Evolutionary conservation across 768 basidiomycete genomes (phyloP), one percentile per base, ranked within the genome.

Genomic region (Mrakia blollopis): DNA sequence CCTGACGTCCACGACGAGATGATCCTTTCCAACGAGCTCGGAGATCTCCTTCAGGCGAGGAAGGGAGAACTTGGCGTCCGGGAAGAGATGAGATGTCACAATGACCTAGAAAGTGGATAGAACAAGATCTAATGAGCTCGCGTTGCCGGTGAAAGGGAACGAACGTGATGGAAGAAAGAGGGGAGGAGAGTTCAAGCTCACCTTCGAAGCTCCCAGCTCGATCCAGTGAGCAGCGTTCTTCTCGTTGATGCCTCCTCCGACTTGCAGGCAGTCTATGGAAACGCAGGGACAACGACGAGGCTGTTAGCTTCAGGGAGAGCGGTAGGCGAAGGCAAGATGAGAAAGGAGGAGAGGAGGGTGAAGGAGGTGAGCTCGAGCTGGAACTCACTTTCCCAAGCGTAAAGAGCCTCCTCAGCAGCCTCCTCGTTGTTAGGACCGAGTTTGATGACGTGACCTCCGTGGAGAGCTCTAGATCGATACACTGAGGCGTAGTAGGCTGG

Each of bases 81-180:
- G 95, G 79, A 99, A 99, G 61, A 99, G 89, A 84, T 90, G 93
- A 18, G 95, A 97, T 5, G 97, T 99, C n/a, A 99, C 92, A 73
- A 99, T 98, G 80, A 98, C 89, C 95, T 98, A 80, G 1, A 47
- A 23, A 63, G 16, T 57, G 71, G 67, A 72, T 44, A 16, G 30
- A n/a, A 79, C 37, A 44, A 72, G 65, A 69, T 5, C 8, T 25
- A 5, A n/a, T 71, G 25, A 63, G 23, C 32, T 14, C 37, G 25
- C 11, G 37, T 25, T 16, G 23, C 35, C 37, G 28, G 77, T 50
- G 21, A 6, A 23, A n/a, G n/a, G 62, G 11, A 14, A 30, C 11
- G 84, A 81, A 23, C 3, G 65, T 2, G 23, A 69, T 7, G 41
- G 18, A n/a, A 39, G 67, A 37, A 28, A 69, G 44, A 23, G n/a